A percentile compares a stretch with the other conserved stretches of the same genome.
Evolutionary conservation across 78 protist genomes (phyloP).

Genomic region (Tieghemostelium lacteum): DNA sequence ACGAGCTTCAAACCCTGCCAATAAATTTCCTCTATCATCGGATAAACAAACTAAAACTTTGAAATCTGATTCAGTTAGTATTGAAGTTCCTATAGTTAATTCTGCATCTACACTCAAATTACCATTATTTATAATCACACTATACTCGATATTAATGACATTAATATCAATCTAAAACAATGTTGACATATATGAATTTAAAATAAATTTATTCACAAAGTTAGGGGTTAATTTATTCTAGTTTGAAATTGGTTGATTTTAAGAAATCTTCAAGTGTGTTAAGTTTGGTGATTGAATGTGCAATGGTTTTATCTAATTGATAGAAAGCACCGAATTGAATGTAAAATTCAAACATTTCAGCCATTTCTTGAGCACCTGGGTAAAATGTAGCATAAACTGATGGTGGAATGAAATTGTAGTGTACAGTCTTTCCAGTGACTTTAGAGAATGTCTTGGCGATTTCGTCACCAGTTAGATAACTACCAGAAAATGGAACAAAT

Average conservation of each 20-base stretch:
- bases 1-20: too few species aligned
- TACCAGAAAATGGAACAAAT: background rate
- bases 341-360: background rate
- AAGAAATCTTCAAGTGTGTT: constrained; percentile 1
- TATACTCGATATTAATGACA: too few species aligned
- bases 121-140: too few species aligned
- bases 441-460: background rate
- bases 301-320: background rate
- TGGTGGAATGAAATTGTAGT: constrained; percentile 5
- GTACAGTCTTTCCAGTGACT: background rate
- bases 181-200: too few species aligned
- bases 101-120: too few species aligned
- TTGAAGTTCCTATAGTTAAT: too few species aligned
- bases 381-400: background rate
- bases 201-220: too few species aligned
- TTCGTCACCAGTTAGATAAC: background rate
- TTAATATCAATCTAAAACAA: too few species aligned
- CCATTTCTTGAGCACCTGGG: background rate
- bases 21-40: too few species aligned
- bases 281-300: background rate
- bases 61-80: too few species aligned
- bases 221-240: too few species aligned
- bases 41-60: too few species aligned
- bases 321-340: background rate
- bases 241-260: background rate